phyloP scores from a whole-genome alignment of 305 asterid species.

The Fraxinus ornus region DNA sequence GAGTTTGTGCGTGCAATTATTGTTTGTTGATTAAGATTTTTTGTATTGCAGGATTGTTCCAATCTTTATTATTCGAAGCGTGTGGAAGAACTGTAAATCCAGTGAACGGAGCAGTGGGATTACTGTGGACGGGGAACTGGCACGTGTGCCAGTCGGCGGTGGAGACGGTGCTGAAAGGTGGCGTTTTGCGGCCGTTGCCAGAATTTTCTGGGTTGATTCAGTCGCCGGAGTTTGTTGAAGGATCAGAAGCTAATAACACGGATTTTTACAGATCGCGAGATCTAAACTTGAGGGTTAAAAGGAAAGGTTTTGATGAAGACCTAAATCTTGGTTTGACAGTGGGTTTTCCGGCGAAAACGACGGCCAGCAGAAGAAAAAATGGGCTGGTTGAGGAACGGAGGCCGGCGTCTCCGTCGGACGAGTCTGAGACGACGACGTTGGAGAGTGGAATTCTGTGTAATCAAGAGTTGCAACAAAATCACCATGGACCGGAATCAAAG shows the following conservation, averaged over 20 bases:
- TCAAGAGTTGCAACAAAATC: slow-evolving; percentile 10
- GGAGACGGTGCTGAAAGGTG: slow-evolving; percentile 54
- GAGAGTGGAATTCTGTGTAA: slow-evolving; percentile 37
- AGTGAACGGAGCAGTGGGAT: slow-evolving; percentile 52
- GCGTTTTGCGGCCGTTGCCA: slow-evolving; percentile 30
- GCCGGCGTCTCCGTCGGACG: slow-evolving; percentile 52
- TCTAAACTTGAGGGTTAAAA: slow-evolving; percentile 25
- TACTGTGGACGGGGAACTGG: slow-evolving; percentile 56
- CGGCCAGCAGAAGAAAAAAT: slow-evolving; percentile 23
- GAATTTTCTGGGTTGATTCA: slow-evolving; percentile 26
- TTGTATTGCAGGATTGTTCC: slow-evolving; percentile 43
- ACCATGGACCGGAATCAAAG: slow-evolving; percentile 15
- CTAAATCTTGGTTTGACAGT: slow-evolving; percentile 36
- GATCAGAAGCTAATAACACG: slow-evolving; percentile 9
- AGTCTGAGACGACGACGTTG: slow-evolving; percentile 57
- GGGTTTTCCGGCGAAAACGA: slow-evolving; percentile 31
- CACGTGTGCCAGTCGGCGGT: slow-evolving; percentile 52
- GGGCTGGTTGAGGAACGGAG: slow-evolving; percentile 35
- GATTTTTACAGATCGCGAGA: slow-evolving; percentile 25
- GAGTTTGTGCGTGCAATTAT: neutral
- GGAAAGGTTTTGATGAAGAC: slow-evolving; percentile 24
- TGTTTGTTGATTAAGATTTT: neutral
- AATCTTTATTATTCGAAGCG: slow-evolving; percentile 52
- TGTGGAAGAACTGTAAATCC: slow-evolving; percentile 63
- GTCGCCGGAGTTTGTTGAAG: slow-evolving; percentile 10